Conservation (phyloP, 345 rosid species). For the Sisymbrium altissimum region DNA sequence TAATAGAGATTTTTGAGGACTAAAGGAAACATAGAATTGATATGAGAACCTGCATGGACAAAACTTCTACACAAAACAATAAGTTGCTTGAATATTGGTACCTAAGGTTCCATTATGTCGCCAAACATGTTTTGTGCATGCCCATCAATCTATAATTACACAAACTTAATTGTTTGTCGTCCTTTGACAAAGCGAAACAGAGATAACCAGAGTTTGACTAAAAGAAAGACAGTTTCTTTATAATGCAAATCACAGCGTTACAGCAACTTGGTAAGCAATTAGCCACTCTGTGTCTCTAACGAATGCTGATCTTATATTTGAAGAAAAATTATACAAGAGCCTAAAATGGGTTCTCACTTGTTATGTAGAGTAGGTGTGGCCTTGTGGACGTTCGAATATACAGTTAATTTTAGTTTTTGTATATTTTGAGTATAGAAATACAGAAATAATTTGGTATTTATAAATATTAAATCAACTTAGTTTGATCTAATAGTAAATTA, state of each 20-base stretch:
- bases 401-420: too few species aligned
- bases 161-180: constrained; percentile 21
- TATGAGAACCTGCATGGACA: background rate
- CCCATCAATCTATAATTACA: background rate
- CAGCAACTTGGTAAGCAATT: background rate
- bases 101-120: background rate
- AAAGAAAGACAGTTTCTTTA: background rate
- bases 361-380: too few species aligned
- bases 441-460: too few species aligned
- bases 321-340: too few species aligned
- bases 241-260: background rate
- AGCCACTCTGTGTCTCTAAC: background rate
- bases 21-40: background rate
- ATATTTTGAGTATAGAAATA: too few species aligned
- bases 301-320: background rate
- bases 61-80: background rate
- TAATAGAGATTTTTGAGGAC: background rate
- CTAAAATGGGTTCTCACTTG: too few species aligned
- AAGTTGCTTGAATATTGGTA: background rate
- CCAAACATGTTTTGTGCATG: background rate
- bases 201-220: background rate
- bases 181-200: background rate
- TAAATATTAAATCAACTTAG: too few species aligned
- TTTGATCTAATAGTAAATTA: too few species aligned
- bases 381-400: too few species aligned